Conservation (phyloP, 345 rosid genomes). For the Geranium rotundifolium region DNA sequence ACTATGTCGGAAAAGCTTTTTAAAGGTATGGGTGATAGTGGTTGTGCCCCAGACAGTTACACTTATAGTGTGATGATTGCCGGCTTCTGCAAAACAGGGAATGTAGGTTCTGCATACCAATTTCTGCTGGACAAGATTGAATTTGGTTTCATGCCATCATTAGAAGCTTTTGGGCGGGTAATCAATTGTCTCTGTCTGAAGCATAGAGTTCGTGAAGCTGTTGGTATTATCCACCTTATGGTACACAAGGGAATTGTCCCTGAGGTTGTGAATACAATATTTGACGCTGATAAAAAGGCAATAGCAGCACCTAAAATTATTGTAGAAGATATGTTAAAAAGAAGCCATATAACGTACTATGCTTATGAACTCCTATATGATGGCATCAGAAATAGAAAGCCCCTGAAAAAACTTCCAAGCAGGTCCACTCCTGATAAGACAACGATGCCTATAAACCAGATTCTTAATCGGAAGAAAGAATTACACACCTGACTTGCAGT, state of each 20-base stretch:
- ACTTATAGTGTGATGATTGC: constrained; percentile 70
- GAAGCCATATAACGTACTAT: constrained; percentile 63
- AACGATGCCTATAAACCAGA: background rate
- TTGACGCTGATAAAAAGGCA: constrained; percentile 61
- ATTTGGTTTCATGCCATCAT: constrained; percentile 56
- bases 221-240: constrained; percentile 57
- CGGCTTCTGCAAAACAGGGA: constrained; percentile 75
- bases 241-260: constrained; percentile 63
- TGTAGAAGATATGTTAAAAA: constrained; percentile 80
- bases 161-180: constrained; percentile 65
- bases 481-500: too few species aligned
- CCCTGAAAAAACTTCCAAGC: constrained; percentile 34
- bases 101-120: constrained; percentile 38
- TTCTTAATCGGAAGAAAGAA: too few species aligned
- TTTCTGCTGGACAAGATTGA: constrained; percentile 48
- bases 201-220: constrained; percentile 59
- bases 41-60: constrained; percentile 57
- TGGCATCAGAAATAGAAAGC: constrained; percentile 70
- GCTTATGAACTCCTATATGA: constrained; percentile 77
- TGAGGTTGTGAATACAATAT: constrained; percentile 57
- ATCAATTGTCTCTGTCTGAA: constrained; percentile 72
- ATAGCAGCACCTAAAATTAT: constrained; percentile 87
- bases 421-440: constrained; percentile 7
- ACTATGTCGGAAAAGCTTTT: constrained; percentile 54
- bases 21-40: constrained; percentile 45